Evolutionary conservation across 78 protist species (phyloP).

Genomic region (Dictyostelium firmibasis): DNA sequence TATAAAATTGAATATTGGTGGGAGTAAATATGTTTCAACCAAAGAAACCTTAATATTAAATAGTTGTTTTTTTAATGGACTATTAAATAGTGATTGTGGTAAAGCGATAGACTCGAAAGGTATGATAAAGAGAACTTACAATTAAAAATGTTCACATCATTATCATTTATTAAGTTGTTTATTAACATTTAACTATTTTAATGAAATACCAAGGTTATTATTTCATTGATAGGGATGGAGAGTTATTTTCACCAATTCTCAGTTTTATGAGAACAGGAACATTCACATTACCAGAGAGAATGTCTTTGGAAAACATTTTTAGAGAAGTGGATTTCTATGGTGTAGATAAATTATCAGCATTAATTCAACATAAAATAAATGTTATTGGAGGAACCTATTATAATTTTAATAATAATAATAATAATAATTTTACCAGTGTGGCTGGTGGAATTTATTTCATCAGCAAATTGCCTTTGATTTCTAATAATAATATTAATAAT

Average conservation of each 20-base stretch:
- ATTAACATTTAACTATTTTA: too few relatives aligned
- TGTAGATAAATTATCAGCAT: not conserved
- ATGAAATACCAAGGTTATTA: conserved; percentile 11
- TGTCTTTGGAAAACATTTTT: not conserved
- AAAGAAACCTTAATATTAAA: conserved; percentile 17
- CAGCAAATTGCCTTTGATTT: not conserved
- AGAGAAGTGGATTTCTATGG: conserved; percentile 43
- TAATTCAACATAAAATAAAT: not conserved
- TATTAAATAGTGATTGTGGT: conserved; percentile 19
- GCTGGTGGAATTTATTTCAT: conserved; percentile 18
- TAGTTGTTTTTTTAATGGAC: not conserved
- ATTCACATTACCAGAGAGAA: not conserved
- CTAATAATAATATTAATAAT: not conserved
- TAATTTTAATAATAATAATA: too few relatives aligned
- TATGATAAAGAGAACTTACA: too few relatives aligned
- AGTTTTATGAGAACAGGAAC: conserved; percentile 39
- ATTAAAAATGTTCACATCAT: too few relatives aligned
- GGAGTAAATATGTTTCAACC: conserved; percentile 23
- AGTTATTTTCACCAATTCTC: conserved; percentile 23
- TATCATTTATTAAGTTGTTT: too few relatives aligned
- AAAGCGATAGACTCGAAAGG: not conserved
- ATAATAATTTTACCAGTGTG: not conserved
- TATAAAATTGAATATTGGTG: conserved; percentile 52
- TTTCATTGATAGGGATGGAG: conserved; percentile 72
- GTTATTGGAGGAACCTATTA: too few relatives aligned